phyloP scores from a whole-genome alignment of 163 green algal species.

The Chlamydomonas reinhardtii region DNA sequence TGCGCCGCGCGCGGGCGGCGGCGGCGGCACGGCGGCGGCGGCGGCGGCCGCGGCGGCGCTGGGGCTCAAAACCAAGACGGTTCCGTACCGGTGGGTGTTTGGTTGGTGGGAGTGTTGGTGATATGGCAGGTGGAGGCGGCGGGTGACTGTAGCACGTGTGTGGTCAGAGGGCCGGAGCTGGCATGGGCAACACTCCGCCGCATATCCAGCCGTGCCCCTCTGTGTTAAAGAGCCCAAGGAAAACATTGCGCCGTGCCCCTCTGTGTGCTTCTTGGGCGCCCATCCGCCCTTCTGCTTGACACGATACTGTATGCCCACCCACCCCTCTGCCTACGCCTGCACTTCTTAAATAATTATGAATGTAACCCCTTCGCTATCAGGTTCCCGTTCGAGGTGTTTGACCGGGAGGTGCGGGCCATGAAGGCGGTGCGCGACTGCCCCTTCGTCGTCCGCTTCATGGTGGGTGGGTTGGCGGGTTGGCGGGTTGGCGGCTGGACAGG shows the following conservation, averaged over 20 bases:
- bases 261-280: no score
- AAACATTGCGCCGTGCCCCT: no score
- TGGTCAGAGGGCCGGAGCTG: no score
- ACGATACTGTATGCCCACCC: no score
- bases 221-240: no score
- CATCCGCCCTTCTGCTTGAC: no score
- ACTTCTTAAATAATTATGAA: no score
- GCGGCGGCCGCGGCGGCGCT: neutral
- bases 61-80: neutral
- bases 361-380: neutral
- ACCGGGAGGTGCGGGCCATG: slow-evolving; percentile 43
- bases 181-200: no score
- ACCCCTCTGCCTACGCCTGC: no score
- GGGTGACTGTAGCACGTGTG: no score
- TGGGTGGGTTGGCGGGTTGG: neutral
- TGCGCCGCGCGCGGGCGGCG: neutral
- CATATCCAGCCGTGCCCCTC: no score
- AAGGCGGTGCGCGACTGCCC: slow-evolving; percentile 33
- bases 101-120: neutral
- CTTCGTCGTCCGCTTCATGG: slow-evolving; percentile 47
- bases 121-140: no score
- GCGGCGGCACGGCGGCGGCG: neutral
- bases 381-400: slow-evolving; percentile 45
- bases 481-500: neutral
- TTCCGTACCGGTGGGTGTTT: slow-evolving; percentile 10